Conservation (phyloP, 2,329 filamentous ascomycete species). For the Bipolaris sorokiniana region DNA sequence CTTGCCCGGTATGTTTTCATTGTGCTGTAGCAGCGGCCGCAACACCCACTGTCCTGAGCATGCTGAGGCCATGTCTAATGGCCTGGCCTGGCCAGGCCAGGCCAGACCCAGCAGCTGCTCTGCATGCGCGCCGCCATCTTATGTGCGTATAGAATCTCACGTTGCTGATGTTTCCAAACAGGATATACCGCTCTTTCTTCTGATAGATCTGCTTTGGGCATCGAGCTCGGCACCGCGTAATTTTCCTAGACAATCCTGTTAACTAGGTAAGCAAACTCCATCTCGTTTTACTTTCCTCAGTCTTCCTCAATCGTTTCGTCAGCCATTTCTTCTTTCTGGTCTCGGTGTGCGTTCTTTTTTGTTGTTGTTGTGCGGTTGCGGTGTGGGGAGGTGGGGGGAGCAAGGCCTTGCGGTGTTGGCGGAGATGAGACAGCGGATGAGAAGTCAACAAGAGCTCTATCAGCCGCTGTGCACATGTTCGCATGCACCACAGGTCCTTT, state of each 20-base stretch:
- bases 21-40: background rate
- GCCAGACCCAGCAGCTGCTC: background rate
- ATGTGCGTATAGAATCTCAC: background rate
- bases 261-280: conserved; percentile 41
- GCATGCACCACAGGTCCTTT: background rate
- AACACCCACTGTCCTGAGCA: conserved; percentile 1
- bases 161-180: conserved; percentile 20
- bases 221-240: conserved; percentile 37
- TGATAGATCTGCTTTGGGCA: conserved; percentile 43
- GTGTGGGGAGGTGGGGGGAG: conserved; percentile 1
- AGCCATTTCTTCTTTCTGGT: background rate
- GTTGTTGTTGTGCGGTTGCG: conserved; percentile 1
- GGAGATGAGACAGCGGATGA: conserved; percentile 10
- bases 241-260: conserved; percentile 32
- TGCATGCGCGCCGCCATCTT: background rate
- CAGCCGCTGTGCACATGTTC: conserved; percentile 6
- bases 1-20: conserved; percentile 32
- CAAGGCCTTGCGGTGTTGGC: conserved; percentile 4
- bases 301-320: conserved; percentile 1
- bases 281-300: conserved; percentile 2
- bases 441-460: conserved; percentile 6
- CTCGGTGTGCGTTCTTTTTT: background rate
- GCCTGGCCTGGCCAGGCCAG: background rate
- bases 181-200: conserved; percentile 35
- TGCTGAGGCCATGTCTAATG: conserved; percentile 1